Percentiles rank a stretch among this genome's conserved stretches.
Conservation (phyloP, 169 alveolate species). For the Eimeria necatrix region DNA sequence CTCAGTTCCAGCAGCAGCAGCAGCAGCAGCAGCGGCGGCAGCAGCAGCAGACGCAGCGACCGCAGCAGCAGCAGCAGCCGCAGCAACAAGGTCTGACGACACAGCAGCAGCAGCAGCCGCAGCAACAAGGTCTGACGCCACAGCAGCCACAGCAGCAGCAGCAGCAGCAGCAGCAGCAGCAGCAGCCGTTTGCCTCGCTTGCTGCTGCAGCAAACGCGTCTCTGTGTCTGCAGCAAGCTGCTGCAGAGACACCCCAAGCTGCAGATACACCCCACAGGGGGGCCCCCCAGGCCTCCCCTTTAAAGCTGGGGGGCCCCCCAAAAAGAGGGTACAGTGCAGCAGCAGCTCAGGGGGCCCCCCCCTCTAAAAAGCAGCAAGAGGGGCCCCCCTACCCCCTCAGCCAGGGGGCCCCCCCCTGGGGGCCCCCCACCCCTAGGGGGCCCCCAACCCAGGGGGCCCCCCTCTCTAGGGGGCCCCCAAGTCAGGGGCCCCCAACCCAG, state of each 20-base stretch:
- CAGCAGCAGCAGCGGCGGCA: slow-evolving; percentile 5
- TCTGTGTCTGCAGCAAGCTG: background rate
- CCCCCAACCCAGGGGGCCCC: no score
- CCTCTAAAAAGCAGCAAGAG: no score
- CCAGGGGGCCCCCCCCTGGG: no score
- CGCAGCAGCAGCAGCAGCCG: background rate
- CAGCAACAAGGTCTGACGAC: background rate
- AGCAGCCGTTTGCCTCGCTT: background rate
- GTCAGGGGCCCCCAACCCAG: no score
- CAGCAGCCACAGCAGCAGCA: slow-evolving; percentile 13
- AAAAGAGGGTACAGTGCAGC: no score
- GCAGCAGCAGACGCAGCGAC: slow-evolving; percentile 7
- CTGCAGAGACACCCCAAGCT: background rate
- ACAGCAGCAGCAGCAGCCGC: background rate
- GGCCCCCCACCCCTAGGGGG: no score
- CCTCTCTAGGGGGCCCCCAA: no score
- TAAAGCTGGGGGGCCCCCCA: no score
- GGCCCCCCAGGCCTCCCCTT: no score
- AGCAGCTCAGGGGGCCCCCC: no score
- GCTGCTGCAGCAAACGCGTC: background rate
- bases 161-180: slow-evolving; percentile 4
- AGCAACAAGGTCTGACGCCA: background rate
- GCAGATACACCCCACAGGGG: no score
- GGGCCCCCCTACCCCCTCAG: no score
- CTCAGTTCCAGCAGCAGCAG: background rate